Percentiles rank a stretch among this genome's conserved stretches.
These are phyloP conservation scores for Xerocomellus dryophilus DNA, from an alignment of 768 basidiomycete species.

Conservation along the genomic window DNA sequence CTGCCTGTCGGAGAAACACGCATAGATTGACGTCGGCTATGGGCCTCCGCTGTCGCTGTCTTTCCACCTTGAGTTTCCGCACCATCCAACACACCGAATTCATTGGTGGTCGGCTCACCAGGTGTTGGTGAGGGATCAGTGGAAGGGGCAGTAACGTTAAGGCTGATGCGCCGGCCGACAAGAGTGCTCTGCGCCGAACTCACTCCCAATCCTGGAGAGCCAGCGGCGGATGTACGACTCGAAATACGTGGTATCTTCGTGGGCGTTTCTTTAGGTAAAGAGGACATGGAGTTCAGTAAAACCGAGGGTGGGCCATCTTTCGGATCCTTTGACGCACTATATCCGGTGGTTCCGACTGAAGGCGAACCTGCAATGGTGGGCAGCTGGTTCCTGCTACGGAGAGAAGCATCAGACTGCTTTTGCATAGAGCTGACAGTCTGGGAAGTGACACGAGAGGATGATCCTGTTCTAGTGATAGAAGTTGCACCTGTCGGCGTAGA, in stretches of 20 bases:
- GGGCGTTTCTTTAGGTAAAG: conserved; percentile 75
- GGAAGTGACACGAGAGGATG: conserved; percentile 66
- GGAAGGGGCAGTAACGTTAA: conserved; percentile 55
- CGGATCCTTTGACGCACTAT: conserved; percentile 49
- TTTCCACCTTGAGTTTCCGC: conserved; percentile 50
- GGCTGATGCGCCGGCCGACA: conserved; percentile 63
- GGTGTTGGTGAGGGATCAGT: conserved; percentile 62
- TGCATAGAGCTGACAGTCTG: conserved; percentile 86
- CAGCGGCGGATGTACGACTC: conserved; percentile 72
- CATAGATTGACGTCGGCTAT: conserved; percentile 51
- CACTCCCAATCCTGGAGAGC: conserved; percentile 66
- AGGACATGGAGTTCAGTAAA: conserved; percentile 48
- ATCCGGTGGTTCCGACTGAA: conserved; percentile 67
- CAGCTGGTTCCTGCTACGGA: conserved; percentile 70
- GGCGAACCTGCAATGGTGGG: conserved; percentile 95
- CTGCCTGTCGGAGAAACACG: conserved; percentile 61
- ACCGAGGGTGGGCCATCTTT: conserved; percentile 58
- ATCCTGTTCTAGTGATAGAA: conserved; percentile 41
- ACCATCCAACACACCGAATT: conserved; percentile 79
- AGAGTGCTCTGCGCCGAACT: conserved; percentile 50
- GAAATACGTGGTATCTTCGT: conserved; percentile 93
- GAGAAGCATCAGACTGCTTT: conserved; percentile 80
- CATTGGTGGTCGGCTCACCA: conserved; percentile 49
- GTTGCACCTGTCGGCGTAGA: conserved; percentile 40
- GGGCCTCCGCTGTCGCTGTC: conserved; percentile 29